Conservation (phyloP, 768 basidiomycete species). For the Scleroderma citrinum region DNA sequence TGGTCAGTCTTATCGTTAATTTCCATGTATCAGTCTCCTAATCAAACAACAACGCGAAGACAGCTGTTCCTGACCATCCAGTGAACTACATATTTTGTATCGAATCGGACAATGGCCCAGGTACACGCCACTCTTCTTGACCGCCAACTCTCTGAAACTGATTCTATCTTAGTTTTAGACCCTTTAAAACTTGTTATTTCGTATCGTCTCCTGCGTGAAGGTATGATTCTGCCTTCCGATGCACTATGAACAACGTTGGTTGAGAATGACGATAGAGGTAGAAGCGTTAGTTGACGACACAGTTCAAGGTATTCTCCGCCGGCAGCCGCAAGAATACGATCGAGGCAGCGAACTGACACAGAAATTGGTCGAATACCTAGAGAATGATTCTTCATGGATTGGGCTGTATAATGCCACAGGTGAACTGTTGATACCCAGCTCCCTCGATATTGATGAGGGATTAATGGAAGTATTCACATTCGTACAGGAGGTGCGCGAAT, state of each 20-base stretch:
- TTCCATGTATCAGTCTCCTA: neutral
- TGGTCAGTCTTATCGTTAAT: conserved; percentile 34
- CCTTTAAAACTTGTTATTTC: conserved; percentile 57
- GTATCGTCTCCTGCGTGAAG: conserved; percentile 81
- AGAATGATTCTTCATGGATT: conserved; percentile 61
- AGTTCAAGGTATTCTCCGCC: conserved; percentile 38
- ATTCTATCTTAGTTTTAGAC: conserved; percentile 47
- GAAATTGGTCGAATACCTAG: conserved; percentile 52
- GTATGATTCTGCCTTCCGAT: conserved; percentile 31
- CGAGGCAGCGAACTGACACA: conserved; percentile 42
- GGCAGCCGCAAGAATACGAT: conserved; percentile 25
- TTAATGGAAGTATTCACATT: conserved; percentile 17
- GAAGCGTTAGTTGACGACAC: conserved; percentile 51
- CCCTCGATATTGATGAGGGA: conserved; percentile 26
- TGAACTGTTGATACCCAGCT: conserved; percentile 52
- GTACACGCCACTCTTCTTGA: conserved; percentile 30
- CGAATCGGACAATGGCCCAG: conserved; percentile 56
- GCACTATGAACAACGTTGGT: neutral
- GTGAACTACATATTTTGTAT: conserved; percentile 78
- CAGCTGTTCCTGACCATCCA: conserved; percentile 67
- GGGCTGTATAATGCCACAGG: conserved; percentile 66
- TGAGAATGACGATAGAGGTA: conserved; percentile 51
- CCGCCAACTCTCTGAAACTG: conserved; percentile 6
- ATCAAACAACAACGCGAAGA: conserved; percentile 40
- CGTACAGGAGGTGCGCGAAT: conserved; percentile 29